Evolutionary conservation across 2,329 filamentous ascomycete genomes (phyloP), one percentile per base, ranked within the genome.

Genomic region (Dactylellina haptotyla): DNA sequence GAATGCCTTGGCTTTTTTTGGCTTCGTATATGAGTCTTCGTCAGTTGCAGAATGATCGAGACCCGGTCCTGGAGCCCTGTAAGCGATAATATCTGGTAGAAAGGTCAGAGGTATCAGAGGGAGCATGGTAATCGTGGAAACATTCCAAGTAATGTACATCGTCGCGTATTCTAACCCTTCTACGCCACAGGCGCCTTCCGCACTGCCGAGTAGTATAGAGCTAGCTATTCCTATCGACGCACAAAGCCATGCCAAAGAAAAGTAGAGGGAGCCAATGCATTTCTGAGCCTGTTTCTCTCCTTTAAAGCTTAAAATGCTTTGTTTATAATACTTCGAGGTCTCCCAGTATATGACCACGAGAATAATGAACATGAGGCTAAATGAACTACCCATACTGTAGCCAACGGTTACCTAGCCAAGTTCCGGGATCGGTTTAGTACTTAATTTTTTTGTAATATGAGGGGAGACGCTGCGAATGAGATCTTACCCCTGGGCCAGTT

Each of bases 91-190:
- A 12, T 12, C 41, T 10, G 64, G 64, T 5, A 69, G 18, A 37
- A 69, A 62, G 10, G 39, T 25, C 12, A 69, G 8, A n/a, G 45
- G 37, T 46, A 62, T 4, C 37, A 69, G 30, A 10, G 64, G 56
- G 8, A 61, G 10, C 23, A 62, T 8, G 14, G 58, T 69, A 1
- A 69, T 14, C 10, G 53, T 41, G 0, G 64, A 69, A n/a, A 69
- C 64, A 2, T 34, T 26, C 64, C 64, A 69, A 30, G 64, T 62
- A 2, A 69, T 69, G 26, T 62, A 54, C 54, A 69, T 61, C 1
- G 64, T 61, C 3, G 48, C 46, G 37, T 61, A 69, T 18, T 69
- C 64, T 23, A 69, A 34, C 20, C 64, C 64, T 2, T 46, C 18
- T 20, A 56, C 64, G 28, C 39, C 37, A 6, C 61, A 8, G 2